phyloP scores from a whole-genome alignment of 108 stramenopile species.

The Craspedostauros australis region DNA sequence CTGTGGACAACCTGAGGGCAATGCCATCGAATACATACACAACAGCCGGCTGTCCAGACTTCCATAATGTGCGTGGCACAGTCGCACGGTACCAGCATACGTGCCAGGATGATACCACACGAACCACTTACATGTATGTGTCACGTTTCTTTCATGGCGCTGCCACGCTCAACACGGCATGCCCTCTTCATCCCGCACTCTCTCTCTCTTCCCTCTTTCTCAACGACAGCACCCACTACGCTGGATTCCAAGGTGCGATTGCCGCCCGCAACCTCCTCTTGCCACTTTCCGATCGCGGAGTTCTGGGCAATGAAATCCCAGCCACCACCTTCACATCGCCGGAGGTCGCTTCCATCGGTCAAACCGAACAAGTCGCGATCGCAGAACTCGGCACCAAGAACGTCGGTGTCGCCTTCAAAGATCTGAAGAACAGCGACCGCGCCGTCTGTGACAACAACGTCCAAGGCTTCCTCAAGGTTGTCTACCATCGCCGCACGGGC shows the following conservation, averaged over 20 bases:
- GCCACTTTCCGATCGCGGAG: slow-evolving; percentile 47
- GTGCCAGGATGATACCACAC: background rate
- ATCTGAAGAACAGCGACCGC: slow-evolving; percentile 39
- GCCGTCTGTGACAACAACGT: slow-evolving; percentile 38
- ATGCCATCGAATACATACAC: too few species aligned
- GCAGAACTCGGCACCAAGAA: slow-evolving; percentile 47
- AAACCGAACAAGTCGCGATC: slow-evolving; percentile 65
- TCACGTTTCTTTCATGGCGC: background rate
- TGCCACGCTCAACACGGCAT: background rate
- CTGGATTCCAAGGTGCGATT: slow-evolving; percentile 81
- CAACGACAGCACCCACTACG: slow-evolving; percentile 66
- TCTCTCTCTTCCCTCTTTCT: slow-evolving; percentile 3
- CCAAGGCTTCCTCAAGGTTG: slow-evolving; percentile 48
- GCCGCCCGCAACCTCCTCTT: slow-evolving; percentile 84
- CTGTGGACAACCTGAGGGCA: too few species aligned
- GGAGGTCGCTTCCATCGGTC: slow-evolving; percentile 73
- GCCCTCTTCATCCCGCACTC: background rate
- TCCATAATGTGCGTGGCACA: background rate
- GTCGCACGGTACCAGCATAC: too few species aligned
- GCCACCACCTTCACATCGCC: slow-evolving; percentile 80
- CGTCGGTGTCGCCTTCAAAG: slow-evolving; percentile 46
- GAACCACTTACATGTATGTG: background rate
- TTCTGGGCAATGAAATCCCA: slow-evolving; percentile 43
- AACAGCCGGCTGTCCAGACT: too few species aligned
- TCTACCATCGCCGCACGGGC: slow-evolving; percentile 26